Evolutionary conservation across 495 filamentous ascomycete genomes (phyloP), one percentile per base, ranked within the genome.

Genomic region (Talaromyces ruber): DNA sequence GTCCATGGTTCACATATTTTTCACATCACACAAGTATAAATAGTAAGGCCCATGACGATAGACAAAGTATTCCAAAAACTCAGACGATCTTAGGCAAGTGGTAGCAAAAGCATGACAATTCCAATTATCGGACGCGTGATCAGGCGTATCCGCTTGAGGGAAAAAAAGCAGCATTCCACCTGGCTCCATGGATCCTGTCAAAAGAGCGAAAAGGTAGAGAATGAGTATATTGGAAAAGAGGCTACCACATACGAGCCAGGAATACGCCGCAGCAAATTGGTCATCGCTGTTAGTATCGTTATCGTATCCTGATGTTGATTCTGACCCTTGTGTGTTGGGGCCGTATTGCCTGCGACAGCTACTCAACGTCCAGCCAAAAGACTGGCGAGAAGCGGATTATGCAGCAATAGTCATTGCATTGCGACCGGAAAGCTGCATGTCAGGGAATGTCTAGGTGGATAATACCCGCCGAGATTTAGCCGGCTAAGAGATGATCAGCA

Each of bases 51-150:
- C 25, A 56, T 56, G 53, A 56, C 30, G 28, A 55, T 55, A 55
- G 52, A 55, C 52, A 55, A 55, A 55, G 52, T 56, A 24, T 56
- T 11, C n/a, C 14, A 9, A 30, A 56, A 56, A 30, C 53, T 30
- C 11, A 56, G 24, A 16, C 12, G 53, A 30, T 56, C 25, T 12
- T 56, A 25, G 21, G 14, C 53, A 30, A 56, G 24, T 30, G 53
- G 53, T 28, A 56, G 53, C 1, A 56, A 8, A 56, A 56, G 24
- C 8, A 30, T 30, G 30, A 56, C 4, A 30, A 56, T 24, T 30
- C 52, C 53, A 56, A 56, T 28, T 5, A 56, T 56, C 8, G 53
- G 53, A 56, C 53, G 53, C 53, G 30, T 56, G 53, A 56, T 56
- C 29, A 55, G 25, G 12, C 53, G 53, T 16, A 56, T 16, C 16